Evolutionary conservation across 2,329 filamentous ascomycete species (phyloP), one percentile per base, ranked within the genome.

Genomic region (Metarhizium guizhouense): DNA sequence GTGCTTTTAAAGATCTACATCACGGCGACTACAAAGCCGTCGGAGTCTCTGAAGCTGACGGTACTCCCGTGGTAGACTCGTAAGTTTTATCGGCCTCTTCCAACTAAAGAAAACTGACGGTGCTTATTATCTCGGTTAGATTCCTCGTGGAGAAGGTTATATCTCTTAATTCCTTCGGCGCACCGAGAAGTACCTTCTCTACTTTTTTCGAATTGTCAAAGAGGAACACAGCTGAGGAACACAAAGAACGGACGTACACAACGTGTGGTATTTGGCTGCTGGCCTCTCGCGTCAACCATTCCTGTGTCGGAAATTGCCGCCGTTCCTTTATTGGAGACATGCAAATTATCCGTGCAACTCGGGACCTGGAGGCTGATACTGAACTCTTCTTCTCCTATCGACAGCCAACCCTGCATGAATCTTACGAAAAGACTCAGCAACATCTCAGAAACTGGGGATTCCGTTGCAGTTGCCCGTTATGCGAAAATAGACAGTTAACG

Each of bases 251-350:
- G n/a, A n/a, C n/a, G n/a, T n/a, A 14, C 16, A 10, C 32, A 34
- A 3, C 30, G 38, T 29, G 42, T 36, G 79, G 79, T 1, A 55
- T 82, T 13, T 84, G 79, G 78, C 56, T 67, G 2, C 56, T 68
- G 1, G 75, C 77, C 3, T 78, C 79, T 0, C 68, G 70, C 54
- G 73, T 81, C 59, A 83, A 84, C 56, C 80, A 83, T 58, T 72
- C 70, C 11, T 84, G 81, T 62, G 18, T 71, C 4, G 63, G 63
- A 10, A 83, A 81, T 59, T 73, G 72, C 18, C 57, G 56, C 0
- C 75, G 75, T 16, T 64, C 72, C 1, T 82, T 81, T 61, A 78
- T 83, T 42, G 79, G 80, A 3, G 79, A 84, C 60, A 72, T 83
- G 68, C 69, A 73, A 58, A 70, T 82, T 7, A 52, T 82, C 25